These are phyloP conservation scores for Endogone sp. DNA, from an alignment of 192 early-diverging fungal genomes.

Conservation along the genomic window DNA sequence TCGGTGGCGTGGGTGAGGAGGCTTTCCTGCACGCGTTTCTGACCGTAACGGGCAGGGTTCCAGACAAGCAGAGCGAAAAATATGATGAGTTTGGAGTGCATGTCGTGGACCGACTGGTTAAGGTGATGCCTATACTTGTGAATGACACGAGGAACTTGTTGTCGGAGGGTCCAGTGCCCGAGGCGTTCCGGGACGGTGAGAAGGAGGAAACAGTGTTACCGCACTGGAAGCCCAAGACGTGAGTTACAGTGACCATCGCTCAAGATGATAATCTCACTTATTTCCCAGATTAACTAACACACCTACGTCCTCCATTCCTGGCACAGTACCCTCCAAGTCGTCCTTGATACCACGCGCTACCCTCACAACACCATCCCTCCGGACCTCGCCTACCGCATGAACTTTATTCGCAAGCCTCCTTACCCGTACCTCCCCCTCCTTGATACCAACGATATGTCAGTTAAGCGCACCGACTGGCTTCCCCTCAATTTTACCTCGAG, in stretches of 20 bases:
- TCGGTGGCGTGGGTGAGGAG: not conserved
- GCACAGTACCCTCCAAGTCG: not conserved
- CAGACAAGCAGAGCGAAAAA: not conserved
- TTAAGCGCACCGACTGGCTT: slow-evolving; percentile 28
- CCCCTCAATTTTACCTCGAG: slow-evolving; percentile 27
- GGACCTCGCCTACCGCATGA: not conserved
- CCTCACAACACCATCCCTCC: not conserved
- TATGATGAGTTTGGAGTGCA: not conserved
- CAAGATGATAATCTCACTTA: not conserved
- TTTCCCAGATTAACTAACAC: not conserved
- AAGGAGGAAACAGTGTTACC: not conserved
- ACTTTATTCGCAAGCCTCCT: not conserved
- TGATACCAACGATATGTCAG: slow-evolving; percentile 40
- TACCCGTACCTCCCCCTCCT: slow-evolving; percentile 39
- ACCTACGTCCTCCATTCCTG: not conserved
- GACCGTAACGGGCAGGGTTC: not conserved
- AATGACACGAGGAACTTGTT: not conserved
- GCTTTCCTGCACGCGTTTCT: not conserved
- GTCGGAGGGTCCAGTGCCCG: not conserved
- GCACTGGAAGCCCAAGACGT: not conserved
- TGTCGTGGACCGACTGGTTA: not conserved
- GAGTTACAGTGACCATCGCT: not conserved
- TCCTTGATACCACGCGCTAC: not conserved
- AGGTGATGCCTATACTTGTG: not conserved
- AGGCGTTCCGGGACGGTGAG: not conserved